Percentiles rank a stretch among this genome's conserved stretches.
phyloP scores from a whole-genome alignment of 257 asterid genomes.

The Solanum megistacrolobum region DNA sequence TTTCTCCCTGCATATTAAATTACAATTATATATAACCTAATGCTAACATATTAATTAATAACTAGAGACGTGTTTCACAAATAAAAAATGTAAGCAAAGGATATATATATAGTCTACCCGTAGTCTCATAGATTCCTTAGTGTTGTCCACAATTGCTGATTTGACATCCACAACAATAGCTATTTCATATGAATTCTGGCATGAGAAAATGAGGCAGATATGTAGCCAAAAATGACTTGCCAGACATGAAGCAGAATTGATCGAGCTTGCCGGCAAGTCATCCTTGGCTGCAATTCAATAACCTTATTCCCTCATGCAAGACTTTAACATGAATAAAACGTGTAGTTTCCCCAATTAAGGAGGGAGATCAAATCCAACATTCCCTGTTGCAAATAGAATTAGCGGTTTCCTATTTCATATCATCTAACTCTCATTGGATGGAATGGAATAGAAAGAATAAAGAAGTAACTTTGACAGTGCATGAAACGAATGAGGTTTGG shows the following conservation, averaged over 20 bases:
- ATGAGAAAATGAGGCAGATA: slow-evolving; percentile 40
- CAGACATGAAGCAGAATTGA: neutral
- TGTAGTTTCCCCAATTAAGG: slow-evolving; percentile 1
- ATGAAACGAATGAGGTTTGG: slow-evolving; percentile 1
- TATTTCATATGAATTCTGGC: slow-evolving; percentile 48
- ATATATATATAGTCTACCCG: neutral
- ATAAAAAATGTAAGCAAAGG: neutral
- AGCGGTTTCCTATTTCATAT: neutral
- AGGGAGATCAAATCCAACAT: slow-evolving; percentile 17
- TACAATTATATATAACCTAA: neutral
- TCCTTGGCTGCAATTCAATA: slow-evolving; percentile 71
- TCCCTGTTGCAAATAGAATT: slow-evolving; percentile 7
- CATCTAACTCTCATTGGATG: neutral
- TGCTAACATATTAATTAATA: neutral
- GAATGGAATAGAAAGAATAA: slow-evolving; percentile 6
- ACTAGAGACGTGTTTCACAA: neutral
- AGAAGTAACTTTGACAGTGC: neutral
- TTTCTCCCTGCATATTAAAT: neutral
- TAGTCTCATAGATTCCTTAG: neutral
- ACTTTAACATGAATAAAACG: slow-evolving; percentile 27
- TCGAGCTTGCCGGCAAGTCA: slow-evolving; percentile 72
- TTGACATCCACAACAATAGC: neutral
- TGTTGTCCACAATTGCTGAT: neutral
- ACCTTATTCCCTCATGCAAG: slow-evolving; percentile 65
- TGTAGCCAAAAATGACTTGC: slow-evolving; percentile 68